phyloP scores from a whole-genome alignment of 164 flowering plant species.

The Annona squamosa region DNA sequence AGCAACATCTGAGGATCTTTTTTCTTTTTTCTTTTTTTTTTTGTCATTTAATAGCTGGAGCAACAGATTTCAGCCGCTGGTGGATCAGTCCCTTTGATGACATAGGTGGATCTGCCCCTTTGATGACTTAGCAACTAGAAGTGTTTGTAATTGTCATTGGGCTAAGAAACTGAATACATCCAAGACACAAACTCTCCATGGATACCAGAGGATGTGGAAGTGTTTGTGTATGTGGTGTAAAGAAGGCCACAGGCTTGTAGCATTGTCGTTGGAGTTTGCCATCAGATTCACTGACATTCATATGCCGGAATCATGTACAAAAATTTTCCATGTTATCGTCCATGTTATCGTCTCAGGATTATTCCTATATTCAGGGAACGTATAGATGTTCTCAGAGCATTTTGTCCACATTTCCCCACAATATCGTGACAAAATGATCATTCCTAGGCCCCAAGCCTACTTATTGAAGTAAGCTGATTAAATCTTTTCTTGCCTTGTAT shows the following conservation, averaged over 20 bases:
- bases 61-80: slow-evolving; percentile 41
- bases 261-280: background rate
- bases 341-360: no score
- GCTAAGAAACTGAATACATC: background rate
- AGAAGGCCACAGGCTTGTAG: background rate
- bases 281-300: background rate
- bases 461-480: no score
- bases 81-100: slow-evolving; percentile 30
- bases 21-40: no score
- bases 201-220: background rate
- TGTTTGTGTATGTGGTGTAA: background rate
- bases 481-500: no score
- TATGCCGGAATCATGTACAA: background rate
- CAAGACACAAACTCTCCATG: background rate
- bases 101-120: background rate
- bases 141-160: background rate
- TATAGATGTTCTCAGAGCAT: no score
- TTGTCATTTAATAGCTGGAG: slow-evolving; percentile 32
- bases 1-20: no score
- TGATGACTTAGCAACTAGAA: no score
- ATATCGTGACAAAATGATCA: no score
- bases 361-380: no score
- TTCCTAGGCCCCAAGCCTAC: no score
- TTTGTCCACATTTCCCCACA: no score
- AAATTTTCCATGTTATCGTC: no score